Conservation (phyloP, 2,329 filamentous ascomycete species). For the Macrophomina tecta region DNA sequence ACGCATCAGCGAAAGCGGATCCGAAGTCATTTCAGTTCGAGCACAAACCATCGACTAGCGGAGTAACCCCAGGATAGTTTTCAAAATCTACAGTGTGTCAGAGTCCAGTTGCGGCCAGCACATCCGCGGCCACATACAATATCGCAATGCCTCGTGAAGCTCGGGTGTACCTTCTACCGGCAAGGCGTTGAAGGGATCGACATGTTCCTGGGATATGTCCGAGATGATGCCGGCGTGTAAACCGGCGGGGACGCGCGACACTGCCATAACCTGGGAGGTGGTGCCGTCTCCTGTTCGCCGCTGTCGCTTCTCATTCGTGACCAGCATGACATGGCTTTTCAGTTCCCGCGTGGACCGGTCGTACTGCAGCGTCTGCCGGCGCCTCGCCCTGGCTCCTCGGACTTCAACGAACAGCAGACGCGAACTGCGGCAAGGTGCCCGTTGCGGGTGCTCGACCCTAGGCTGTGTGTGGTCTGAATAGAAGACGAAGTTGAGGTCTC, state of each 20-base stretch:
- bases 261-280: not conserved
- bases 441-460: too few relatives aligned
- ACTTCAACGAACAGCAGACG: constrained; percentile 15
- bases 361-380: constrained; percentile 2
- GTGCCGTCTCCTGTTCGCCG: not conserved
- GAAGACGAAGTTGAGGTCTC: too few relatives aligned
- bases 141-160: not conserved
- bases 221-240: not conserved
- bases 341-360: constrained; percentile 11
- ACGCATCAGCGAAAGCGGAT: not conserved
- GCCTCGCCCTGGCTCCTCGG: not conserved
- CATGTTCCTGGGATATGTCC: not conserved
- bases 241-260: not conserved
- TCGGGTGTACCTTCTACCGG: not conserved
- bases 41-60: constrained; percentile 1
- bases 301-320: not conserved
- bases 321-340: constrained; percentile 13
- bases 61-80: not conserved
- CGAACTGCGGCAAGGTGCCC: not conserved
- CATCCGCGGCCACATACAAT: not conserved
- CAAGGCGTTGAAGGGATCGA: constrained; percentile 7
- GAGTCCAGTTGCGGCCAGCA: not conserved
- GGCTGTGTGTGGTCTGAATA: too few relatives aligned
- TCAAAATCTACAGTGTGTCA: not conserved
- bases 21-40: too few relatives aligned